Percentiles rank a stretch among this genome's conserved stretches.
Conservation (phyloP, 2,329 filamentous ascomycete genomes). For the Spiromastix sp. region DNA sequence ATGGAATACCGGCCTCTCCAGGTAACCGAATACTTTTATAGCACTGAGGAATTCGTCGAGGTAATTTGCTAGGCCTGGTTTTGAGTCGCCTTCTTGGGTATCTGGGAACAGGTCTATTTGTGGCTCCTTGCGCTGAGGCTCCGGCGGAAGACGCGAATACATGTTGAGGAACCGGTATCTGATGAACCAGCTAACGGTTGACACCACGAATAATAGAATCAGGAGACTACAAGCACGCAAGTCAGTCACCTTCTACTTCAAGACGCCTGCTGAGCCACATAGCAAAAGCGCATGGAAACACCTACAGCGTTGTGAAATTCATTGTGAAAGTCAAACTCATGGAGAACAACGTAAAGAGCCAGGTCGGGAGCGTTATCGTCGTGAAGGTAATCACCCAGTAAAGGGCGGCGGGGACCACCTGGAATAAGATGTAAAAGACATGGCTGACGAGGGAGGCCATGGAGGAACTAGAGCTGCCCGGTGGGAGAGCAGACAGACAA, state of each 20-base stretch:
- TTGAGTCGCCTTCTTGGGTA: constrained; percentile 77
- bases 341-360: constrained; percentile 82
- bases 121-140: constrained; percentile 91
- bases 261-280: too few species aligned
- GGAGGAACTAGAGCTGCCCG: constrained; percentile 3
- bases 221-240: constrained; percentile 57
- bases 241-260: too few species aligned
- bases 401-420: constrained; percentile 46
- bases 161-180: constrained; percentile 94
- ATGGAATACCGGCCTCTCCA: constrained; percentile 94
- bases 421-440: constrained; percentile 36
- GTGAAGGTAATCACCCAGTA: constrained; percentile 78
- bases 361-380: constrained; percentile 79
- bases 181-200: constrained; percentile 86
- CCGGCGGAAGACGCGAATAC: constrained; percentile 86
- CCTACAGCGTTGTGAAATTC: constrained; percentile 92
- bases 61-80: constrained; percentile 89
- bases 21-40: constrained; percentile 97
- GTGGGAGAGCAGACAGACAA: constrained; percentile 1
- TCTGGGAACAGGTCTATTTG: constrained; percentile 93
- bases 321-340: constrained; percentile 94
- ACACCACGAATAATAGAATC: constrained; percentile 65
- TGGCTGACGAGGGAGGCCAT: constrained; percentile 10
- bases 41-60: constrained; percentile 95
- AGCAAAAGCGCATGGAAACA: constrained; percentile 6